Base-by-base conservation (phyloP, 2,329 filamentous ascomycete genomes). In the Sporothrix luriei region DNA sequence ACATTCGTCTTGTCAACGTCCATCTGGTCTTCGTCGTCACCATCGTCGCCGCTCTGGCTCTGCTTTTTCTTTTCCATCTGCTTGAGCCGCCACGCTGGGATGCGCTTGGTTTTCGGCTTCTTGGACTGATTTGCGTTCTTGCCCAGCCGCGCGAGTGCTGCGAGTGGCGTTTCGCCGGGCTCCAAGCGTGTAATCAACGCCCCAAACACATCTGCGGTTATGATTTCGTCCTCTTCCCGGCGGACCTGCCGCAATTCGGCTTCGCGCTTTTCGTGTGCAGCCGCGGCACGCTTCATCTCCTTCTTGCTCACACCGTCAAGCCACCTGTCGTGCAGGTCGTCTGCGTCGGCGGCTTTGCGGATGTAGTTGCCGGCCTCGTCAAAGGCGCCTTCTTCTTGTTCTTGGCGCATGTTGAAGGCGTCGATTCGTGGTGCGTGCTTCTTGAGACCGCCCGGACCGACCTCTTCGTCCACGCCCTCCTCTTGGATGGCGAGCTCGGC, bases 391-490 rank as follows among this genome's bases (percentile, higher is more conserved):
- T 98, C 94, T 76, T 98, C 93, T 78, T 96, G 90, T 79, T 99
- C 95, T 14, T 87, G 83, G 71, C 88, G 89, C 84, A 99, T 91
- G 77, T 99, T 98, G 84, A 99, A 99, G 2, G 94, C 94, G 78
- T 98, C 95, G 6, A 99, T 85, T 78, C 95, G 92, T 1, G 95
- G 95, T 1, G 95, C 95, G 78, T 97, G 93, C 75, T 89, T 91
- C 82, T 97, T 98, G 75, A 96, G 90, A 1, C 91, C 91, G 16
- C 95, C 95, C 1, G 92, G 90, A 1, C 95, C 95, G 6, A 99
- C 84, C 78, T 99, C 95, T 68, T 94, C 90, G 74, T 97, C 95
- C 19, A 97, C 77, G 21, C 88, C 91, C 71, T 91, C 88, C 73
- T 92, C 92, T 46, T 92, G 80, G 62, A 88, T 88, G 38, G 92